phyloP scores from a whole-genome alignment of 805 yeast genomes.

The Starmera caribaea region DNA sequence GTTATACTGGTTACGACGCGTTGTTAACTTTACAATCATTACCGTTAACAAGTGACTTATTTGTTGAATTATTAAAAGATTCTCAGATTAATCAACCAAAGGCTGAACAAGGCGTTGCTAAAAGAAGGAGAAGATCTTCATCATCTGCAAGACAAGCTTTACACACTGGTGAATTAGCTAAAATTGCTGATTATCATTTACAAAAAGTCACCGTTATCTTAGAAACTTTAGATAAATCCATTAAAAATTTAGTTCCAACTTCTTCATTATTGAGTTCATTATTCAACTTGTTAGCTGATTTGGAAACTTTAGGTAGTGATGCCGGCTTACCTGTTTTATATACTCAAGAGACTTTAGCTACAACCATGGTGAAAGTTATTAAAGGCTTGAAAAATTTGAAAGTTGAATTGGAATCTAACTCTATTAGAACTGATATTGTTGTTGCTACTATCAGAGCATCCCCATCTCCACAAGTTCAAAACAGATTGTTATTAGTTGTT shows the following conservation, averaged over 20 bases:
- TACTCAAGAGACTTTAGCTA: slow-evolving; percentile 83
- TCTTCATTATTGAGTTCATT: slow-evolving; percentile 40
- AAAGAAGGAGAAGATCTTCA: slow-evolving; percentile 79
- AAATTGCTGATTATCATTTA: slow-evolving; percentile 69
- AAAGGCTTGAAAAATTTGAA: slow-evolving; percentile 36
- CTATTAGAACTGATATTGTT: slow-evolving; percentile 80
- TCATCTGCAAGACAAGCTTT: slow-evolving; percentile 68
- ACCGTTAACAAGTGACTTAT: slow-evolving; percentile 43
- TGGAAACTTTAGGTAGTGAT: slow-evolving; percentile 80
- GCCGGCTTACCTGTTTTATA: slow-evolving; percentile 87
- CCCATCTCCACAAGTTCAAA: slow-evolving; percentile 90
- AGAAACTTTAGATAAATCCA: slow-evolving; percentile 60
- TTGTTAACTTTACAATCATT: slow-evolving; percentile 44
- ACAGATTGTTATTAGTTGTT: slow-evolving; percentile 72
- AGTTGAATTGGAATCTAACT: slow-evolving; percentile 43
- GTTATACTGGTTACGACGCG: slow-evolving; percentile 38
- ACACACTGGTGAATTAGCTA: slow-evolving; percentile 57
- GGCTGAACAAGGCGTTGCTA: slow-evolving; percentile 38
- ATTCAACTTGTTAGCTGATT: slow-evolving; percentile 58
- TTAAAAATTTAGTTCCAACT: slow-evolving; percentile 21
- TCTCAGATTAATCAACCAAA: slow-evolving; percentile 44
- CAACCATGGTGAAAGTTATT: slow-evolving; percentile 70
- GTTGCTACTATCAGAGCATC: slow-evolving; percentile 88
- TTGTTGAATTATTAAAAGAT: slow-evolving; percentile 48
- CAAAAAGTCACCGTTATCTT: slow-evolving; percentile 68